Percentiles rank a stretch among this genome's conserved stretches.
phyloP scores from a whole-genome alignment of 139 green algal species.

The Closterium sp. region DNA sequence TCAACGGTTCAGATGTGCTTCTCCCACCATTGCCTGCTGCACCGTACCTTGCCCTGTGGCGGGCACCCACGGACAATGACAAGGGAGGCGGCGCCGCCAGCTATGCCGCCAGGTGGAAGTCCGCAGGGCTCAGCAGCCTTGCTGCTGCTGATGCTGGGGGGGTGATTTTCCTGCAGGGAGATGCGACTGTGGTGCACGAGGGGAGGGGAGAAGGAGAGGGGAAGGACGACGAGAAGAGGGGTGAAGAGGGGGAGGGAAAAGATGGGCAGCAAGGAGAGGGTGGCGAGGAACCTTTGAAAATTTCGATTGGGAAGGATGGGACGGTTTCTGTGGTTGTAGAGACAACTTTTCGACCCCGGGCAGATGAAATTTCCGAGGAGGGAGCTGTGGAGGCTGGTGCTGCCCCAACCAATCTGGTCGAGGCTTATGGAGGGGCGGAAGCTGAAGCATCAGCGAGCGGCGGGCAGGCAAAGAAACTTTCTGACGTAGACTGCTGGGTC shows the following conservation, averaged over 20 bases:
- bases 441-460: background rate
- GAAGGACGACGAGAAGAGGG: background rate
- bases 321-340: background rate
- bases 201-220: background rate
- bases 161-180: background rate
- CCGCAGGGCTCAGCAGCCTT: conserved; percentile 18
- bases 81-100: conserved; percentile 24
- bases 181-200: background rate
- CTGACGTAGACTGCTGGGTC: background rate
- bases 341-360: background rate
- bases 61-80: conserved; percentile 50
- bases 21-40: background rate
- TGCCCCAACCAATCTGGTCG: conserved; percentile 1
- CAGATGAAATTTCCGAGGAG: background rate
- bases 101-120: conserved; percentile 20
- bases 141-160: background rate
- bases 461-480: background rate
- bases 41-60: conserved; percentile 1
- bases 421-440: background rate
- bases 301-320: background rate
- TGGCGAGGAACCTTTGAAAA: background rate
- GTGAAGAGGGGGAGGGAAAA: background rate
- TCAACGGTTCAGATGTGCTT: background rate
- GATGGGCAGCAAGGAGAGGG: background rate
- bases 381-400: background rate